These are phyloP conservation scores for Mycena albidolilacea DNA, from an alignment of 768 basidiomycete genomes.

Conservation along the genomic window DNA sequence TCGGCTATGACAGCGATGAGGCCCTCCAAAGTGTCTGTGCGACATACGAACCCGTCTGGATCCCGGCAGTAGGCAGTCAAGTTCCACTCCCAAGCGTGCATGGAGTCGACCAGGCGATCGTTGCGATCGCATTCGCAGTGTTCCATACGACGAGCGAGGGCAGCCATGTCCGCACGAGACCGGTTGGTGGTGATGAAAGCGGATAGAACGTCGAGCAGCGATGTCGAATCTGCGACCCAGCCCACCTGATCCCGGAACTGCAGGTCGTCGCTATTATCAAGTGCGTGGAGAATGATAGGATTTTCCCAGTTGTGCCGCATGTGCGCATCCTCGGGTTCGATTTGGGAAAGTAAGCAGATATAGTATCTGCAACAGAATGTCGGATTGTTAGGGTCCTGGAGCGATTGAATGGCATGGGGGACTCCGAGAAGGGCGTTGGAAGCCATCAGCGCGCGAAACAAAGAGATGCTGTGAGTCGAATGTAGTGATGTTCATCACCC, in stretches of 20 bases:
- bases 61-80: slow-evolving; percentile 20
- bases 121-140: slow-evolving; percentile 33
- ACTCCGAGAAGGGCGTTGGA: slow-evolving; percentile 13
- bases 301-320: slow-evolving; percentile 22
- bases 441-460: slow-evolving; percentile 11
- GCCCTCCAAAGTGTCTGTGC: slow-evolving; percentile 22
- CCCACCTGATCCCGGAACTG: not conserved
- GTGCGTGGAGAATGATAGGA: slow-evolving; percentile 30
- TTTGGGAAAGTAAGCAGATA: slow-evolving; percentile 27
- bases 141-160: slow-evolving; percentile 32
- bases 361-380: slow-evolving; percentile 35
- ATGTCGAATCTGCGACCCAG: slow-evolving; percentile 3
- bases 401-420: slow-evolving; percentile 26
- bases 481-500: too few relatives aligned
- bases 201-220: slow-evolving; percentile 27
- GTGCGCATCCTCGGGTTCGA: slow-evolving; percentile 9
- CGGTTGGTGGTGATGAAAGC: slow-evolving; percentile 22
- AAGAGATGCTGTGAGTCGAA: too few relatives aligned
- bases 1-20: slow-evolving; percentile 31
- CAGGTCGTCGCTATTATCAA: slow-evolving; percentile 14
- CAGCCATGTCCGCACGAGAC: slow-evolving; percentile 31
- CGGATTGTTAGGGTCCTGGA: slow-evolving; percentile 24
- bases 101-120: slow-evolving; percentile 23
- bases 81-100: slow-evolving; percentile 35
- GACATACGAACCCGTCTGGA: slow-evolving; percentile 22